Conservation (phyloP, 208 protist species). For the Plasmodiophora brassicae region DNA sequence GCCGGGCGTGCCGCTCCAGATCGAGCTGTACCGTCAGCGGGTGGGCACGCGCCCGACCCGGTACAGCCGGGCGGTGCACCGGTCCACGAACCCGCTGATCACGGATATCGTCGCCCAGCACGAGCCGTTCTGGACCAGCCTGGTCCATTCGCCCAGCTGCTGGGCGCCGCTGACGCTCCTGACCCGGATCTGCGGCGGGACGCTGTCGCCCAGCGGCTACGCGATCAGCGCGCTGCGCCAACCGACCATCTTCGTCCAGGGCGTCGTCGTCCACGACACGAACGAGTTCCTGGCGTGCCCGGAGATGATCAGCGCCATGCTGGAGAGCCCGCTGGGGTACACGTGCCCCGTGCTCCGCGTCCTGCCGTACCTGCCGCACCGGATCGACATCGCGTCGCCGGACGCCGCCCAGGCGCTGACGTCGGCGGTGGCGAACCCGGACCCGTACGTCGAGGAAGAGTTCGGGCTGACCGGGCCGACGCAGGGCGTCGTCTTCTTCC, state of each 20-base stretch:
- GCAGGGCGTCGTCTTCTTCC: neutral
- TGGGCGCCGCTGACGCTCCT: no score
- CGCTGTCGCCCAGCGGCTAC: neutral
- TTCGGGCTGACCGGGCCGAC: neutral
- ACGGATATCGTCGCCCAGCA: no score
- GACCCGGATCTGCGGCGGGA: neutral
- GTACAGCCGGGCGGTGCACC: no score
- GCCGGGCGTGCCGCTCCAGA: no score
- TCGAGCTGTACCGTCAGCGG: no score
- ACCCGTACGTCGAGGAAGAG: neutral
- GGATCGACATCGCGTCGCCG: neutral
- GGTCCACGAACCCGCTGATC: no score
- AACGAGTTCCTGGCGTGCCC: neutral
- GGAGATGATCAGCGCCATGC: neutral
- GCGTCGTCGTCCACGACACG: conserved; percentile 8
- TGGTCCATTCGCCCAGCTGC: no score
- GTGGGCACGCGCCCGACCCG: no score
- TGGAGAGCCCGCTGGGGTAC: conserved; percentile 15
- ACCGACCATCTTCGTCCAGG: neutral
- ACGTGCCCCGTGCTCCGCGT: neutral
- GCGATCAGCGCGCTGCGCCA: neutral
- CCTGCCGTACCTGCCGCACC: neutral
- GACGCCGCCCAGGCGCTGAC: neutral
- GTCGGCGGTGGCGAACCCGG: neutral
- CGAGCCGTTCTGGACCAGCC: no score